A percentile compares a stretch with the other conserved stretches of the same genome.
These are phyloP conservation scores for Saccharomyces hybrid DNA, from an alignment of 1,139 yeast species.

Conservation along the genomic window DNA sequence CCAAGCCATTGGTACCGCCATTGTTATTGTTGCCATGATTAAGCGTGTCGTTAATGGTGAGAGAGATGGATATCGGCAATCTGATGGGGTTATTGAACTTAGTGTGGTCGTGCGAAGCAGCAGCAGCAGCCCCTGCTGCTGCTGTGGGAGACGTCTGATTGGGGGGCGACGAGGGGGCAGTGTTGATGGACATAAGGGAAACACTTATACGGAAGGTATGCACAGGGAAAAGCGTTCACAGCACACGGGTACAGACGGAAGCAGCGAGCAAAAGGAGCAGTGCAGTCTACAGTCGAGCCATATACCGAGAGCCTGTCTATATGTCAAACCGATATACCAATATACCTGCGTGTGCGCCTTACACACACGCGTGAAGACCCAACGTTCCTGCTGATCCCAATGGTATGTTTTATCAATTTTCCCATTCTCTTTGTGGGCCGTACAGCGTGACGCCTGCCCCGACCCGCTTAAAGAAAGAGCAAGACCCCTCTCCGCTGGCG, in stretches of 20 bases:
- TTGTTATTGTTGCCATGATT: not conserved
- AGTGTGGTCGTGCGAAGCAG: not conserved
- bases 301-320: not conserved
- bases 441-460: not conserved
- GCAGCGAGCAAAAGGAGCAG: not conserved
- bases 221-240: not conserved
- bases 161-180: not conserved
- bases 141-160: not conserved
- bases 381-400: constrained; percentile 7
- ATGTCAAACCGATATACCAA: not conserved
- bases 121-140: not conserved
- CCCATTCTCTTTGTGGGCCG: constrained; percentile 1
- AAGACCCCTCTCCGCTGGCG: not conserved
- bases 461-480: not conserved
- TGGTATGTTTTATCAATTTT: constrained; percentile 3
- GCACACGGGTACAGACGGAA: not conserved
- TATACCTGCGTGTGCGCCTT: not conserved
- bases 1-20: not conserved
- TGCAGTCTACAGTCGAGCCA: not conserved
- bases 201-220: not conserved
- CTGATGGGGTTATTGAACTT: not conserved
- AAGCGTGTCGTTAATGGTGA: not conserved
- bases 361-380: not conserved
- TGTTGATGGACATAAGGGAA: not conserved
- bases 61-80: not conserved